Percentiles rank a stretch among this genome's conserved stretches.
Conservation (phyloP, 805 yeast genomes). For the Candida cerambycidarum region DNA sequence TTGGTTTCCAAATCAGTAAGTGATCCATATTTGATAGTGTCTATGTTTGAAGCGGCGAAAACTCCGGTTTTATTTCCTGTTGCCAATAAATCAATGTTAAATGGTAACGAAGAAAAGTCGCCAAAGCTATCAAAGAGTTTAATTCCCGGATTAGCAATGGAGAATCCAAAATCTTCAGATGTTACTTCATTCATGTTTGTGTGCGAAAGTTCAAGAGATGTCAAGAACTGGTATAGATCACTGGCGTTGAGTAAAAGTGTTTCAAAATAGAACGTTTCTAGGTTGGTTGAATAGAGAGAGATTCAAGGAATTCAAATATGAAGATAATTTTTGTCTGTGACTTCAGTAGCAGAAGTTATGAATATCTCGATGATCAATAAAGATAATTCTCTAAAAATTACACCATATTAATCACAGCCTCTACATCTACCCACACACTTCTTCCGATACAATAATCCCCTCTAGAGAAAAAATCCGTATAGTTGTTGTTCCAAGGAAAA, state of each 20-base stretch:
- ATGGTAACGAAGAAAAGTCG: conserved; percentile 13
- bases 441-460: too few relatives aligned
- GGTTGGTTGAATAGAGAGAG: too few relatives aligned
- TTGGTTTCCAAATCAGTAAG: conserved; percentile 19
- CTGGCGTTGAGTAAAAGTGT: too few relatives aligned
- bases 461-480: not conserved
- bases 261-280: too few relatives aligned
- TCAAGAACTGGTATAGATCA: too few relatives aligned
- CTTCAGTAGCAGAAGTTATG: too few relatives aligned
- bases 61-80: conserved; percentile 24
- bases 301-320: too few relatives aligned
- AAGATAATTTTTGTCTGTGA: too few relatives aligned
- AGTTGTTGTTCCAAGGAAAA: conserved; percentile 4
- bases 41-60: conserved; percentile 34
- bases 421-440: too few relatives aligned
- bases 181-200: conserved; percentile 18
- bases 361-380: too few relatives aligned
- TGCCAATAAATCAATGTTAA: conserved; percentile 26
- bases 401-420: too few relatives aligned
- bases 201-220: conserved; percentile 1
- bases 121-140: conserved; percentile 23
- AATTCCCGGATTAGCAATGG: conserved; percentile 27
- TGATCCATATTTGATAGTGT: conserved; percentile 25
- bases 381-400: too few relatives aligned
- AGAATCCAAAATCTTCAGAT: conserved; percentile 42